Evolutionary conservation across 163 green algal genomes (phyloP).

Genomic region (Chloromonas sp.): DNA sequence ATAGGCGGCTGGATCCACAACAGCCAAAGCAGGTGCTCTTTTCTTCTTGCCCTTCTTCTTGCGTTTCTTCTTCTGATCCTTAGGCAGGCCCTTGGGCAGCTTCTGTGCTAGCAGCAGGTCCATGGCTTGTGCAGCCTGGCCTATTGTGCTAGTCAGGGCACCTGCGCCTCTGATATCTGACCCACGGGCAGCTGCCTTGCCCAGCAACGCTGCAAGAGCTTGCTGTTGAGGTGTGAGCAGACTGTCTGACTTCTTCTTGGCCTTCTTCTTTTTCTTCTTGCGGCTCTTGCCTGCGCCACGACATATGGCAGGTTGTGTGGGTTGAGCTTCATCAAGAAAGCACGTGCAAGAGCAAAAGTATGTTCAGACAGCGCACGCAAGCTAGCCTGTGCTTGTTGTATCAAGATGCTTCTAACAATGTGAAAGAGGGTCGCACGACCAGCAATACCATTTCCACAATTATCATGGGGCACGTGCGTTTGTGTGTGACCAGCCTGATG

Average conservation of each 20-base stretch:
- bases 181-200: background rate
- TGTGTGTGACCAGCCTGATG: too few relatives aligned
- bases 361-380: too few relatives aligned
- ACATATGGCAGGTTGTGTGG: too few relatives aligned
- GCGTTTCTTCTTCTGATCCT: background rate
- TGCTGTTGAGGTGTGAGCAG: background rate
- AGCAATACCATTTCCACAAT: too few relatives aligned
- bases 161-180: background rate
- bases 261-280: background rate
- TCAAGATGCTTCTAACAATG: too few relatives aligned
- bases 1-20: background rate
- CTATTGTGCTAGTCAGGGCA: background rate
- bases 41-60: background rate
- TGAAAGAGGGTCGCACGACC: too few relatives aligned
- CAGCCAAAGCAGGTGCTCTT: background rate
- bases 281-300: too few relatives aligned
- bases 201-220: background rate
- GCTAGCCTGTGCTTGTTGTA: too few relatives aligned
- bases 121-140: background rate
- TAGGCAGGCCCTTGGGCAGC: background rate
- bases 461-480: too few relatives aligned
- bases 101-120: background rate
- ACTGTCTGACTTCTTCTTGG: conserved; percentile 1
- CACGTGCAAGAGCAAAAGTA: too few relatives aligned
- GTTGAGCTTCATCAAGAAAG: too few relatives aligned